Base-by-base conservation (phyloP, 2,329 filamentous ascomycete genomes). In the Trichoderma sp. region DNA sequence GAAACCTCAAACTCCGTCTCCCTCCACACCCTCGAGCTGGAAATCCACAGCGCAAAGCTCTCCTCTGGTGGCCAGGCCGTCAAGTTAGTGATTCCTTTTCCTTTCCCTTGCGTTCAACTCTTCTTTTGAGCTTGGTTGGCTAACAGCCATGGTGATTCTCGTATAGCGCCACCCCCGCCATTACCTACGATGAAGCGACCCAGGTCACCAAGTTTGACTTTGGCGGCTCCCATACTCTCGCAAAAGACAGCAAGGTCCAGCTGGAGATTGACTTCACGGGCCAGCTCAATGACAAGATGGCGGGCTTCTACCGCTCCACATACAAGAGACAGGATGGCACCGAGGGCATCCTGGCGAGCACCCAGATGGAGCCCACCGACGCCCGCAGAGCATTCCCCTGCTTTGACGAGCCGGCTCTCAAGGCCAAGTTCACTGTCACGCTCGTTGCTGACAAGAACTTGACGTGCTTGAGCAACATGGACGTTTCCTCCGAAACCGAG, bases 391-490 rank as follows among this genome's bases (percentile, higher is more conserved):
- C 95, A 7, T 97, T 98, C 82, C 95, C 95, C 54, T 97, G 95
- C 82, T 97, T 97, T 79, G 95, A 98, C 77, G 96, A 98, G 83
- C 95, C 95, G 32, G 91, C 93, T 30, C 86, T 98, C 74, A 98
- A 98, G 85, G 93, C 95, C 49, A 90, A 91, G 73, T 98, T 97
- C 81, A 95, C 93, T 34, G 89, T 97, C 72, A 97, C 94, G 0
- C 85, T 98, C 74, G 86, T 98, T 74, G 94, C 95, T 5, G 94
- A 97, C 80, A 92, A 96, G 83, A 85, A 93, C 76, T 82, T 97
- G 81, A 97, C 94, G 14, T 97, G 95, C 77, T 81, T 98, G 77
- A 96, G 94, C 82, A 98, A 98, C 82, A 98, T 98, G 95, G 93
- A 97, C 77, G 92, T 96, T 67, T 91, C 89, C 39, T 90, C 89